Evolutionary conservation across 2,329 filamentous ascomycete species (phyloP).

Genomic region (Tolypocladium inflatum): DNA sequence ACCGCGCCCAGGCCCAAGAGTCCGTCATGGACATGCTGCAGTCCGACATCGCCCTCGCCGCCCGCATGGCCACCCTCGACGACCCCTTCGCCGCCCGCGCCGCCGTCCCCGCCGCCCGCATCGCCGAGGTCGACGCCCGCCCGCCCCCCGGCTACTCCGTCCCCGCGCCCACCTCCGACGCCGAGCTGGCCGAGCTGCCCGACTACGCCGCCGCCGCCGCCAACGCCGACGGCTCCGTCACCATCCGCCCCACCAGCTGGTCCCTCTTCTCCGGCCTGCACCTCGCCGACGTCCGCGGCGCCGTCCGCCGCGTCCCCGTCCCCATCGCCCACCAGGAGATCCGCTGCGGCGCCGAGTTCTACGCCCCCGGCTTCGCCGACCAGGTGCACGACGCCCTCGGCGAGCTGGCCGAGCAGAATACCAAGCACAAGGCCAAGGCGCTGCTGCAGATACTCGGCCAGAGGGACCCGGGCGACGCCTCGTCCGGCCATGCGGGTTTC

Average conservation of each 20-base stretch:
- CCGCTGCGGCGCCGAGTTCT: slow-evolving; percentile 5
- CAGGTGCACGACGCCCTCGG: slow-evolving; percentile 2
- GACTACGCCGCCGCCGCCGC: slow-evolving; percentile 12
- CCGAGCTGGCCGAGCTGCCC: slow-evolving; percentile 5
- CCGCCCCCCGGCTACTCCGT: slow-evolving; percentile 5
- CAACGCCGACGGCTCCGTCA: slow-evolving; percentile 17
- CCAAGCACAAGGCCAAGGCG: background rate
- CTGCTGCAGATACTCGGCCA: slow-evolving; percentile 4
- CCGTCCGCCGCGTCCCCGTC: slow-evolving; percentile 7
- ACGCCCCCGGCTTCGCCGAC: slow-evolving; percentile 5
- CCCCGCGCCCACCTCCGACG: slow-evolving; percentile 1
- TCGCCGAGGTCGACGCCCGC: slow-evolving; percentile 2
- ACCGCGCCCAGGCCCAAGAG: slow-evolving; percentile 3
- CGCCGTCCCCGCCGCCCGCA: slow-evolving; percentile 1
- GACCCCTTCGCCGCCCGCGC: slow-evolving; percentile 5
- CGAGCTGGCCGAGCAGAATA: slow-evolving; percentile 1
- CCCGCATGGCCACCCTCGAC: slow-evolving; percentile 4
- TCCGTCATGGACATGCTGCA: slow-evolving; percentile 6
- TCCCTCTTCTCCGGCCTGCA: slow-evolving; percentile 8
- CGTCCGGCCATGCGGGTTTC: background rate
- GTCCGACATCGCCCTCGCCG: slow-evolving; percentile 5
- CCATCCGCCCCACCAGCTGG: slow-evolving; percentile 7
- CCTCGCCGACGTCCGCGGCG: slow-evolving; percentile 5
- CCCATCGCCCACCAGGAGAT: slow-evolving; percentile 7
- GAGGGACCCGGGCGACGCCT: background rate